Evolutionary conservation across 2,329 filamentous ascomycete genomes (phyloP).

Genomic region (Fusarium sp.): DNA sequence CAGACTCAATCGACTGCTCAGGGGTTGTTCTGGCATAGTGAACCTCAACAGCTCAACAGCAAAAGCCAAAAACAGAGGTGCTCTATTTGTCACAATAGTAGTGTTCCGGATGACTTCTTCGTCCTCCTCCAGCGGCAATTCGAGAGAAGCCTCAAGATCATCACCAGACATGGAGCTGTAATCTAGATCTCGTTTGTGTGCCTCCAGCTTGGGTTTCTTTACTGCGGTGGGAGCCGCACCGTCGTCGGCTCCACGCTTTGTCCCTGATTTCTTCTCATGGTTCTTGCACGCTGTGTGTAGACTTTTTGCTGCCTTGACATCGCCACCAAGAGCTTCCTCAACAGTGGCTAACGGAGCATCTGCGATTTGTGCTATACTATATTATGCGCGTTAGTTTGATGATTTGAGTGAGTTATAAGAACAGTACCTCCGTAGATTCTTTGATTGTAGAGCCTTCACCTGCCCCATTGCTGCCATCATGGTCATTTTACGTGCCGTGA

Average conservation of each 20-base stretch:
- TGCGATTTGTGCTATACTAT: constrained; percentile 67
- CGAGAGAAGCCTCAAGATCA: constrained; percentile 72
- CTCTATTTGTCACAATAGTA: constrained; percentile 79
- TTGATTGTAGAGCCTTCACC: constrained; percentile 68
- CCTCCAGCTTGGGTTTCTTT: constrained; percentile 52
- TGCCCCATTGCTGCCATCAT: constrained; percentile 71
- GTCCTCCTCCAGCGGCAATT: constrained; percentile 67
- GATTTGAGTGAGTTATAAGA: accelerated
- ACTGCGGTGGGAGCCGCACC: constrained; percentile 16
- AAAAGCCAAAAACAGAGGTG: constrained; percentile 85
- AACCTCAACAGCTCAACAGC: constrained; percentile 78
- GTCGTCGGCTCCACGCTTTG: constrained; percentile 50
- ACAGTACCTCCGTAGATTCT: constrained; percentile 66
- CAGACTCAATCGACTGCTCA: constrained; percentile 85
- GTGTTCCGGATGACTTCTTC: constrained; percentile 71
- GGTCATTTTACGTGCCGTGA: constrained; percentile 69
- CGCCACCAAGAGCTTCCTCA: constrained; percentile 61
- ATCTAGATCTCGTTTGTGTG: constrained; percentile 53
- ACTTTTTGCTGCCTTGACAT: constrained; percentile 61
- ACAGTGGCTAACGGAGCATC: constrained; percentile 60
- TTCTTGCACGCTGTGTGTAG: constrained; percentile 68
- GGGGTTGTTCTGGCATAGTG: constrained; percentile 87
- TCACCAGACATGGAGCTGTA: constrained; percentile 62
- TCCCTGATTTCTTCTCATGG: constrained; percentile 57
- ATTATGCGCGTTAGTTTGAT: constrained; percentile 3